A percentile compares a stretch with the other conserved stretches of the same genome.
These are phyloP conservation scores for Nidula niveotomentosa DNA, from an alignment of 1,284 basidiomycete genomes.

Conservation along the genomic window DNA sequence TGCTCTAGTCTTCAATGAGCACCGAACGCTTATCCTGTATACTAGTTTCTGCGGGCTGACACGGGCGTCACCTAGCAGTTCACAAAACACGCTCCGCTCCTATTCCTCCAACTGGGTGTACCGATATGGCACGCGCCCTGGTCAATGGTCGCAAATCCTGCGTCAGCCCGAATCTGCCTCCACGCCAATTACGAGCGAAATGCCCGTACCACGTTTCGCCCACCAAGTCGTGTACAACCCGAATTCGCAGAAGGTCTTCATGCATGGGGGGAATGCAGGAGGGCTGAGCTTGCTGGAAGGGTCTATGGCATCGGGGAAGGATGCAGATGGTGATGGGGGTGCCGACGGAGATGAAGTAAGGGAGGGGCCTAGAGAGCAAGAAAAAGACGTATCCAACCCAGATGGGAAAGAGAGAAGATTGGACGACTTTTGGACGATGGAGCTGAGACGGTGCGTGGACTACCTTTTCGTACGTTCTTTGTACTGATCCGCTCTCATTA, in stretches of 20 bases:
- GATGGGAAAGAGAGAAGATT: slow-evolving; percentile 44
- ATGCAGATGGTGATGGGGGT: slow-evolving; percentile 10
- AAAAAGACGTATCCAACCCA: slow-evolving; percentile 10
- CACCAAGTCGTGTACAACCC: slow-evolving; percentile 76
- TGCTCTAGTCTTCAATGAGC: background rate
- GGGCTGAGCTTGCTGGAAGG: slow-evolving; percentile 18
- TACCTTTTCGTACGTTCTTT: background rate
- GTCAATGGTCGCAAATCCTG: slow-evolving; percentile 62
- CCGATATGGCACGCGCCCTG: slow-evolving; percentile 54
- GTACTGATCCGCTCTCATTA: slow-evolving; percentile 4
- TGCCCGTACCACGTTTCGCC: slow-evolving; percentile 63
- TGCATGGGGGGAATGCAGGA: slow-evolving; percentile 75
- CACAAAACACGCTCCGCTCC: slow-evolving; percentile 43
- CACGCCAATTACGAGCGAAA: slow-evolving; percentile 20
- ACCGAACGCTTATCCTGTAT: slow-evolving; percentile 2
- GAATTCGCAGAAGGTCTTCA: slow-evolving; percentile 50
- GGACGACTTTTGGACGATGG: slow-evolving; percentile 79
- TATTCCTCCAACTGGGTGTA: slow-evolving; percentile 65
- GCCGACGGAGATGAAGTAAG: slow-evolving; percentile 14
- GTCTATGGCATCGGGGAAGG: no score
- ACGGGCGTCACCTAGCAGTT: slow-evolving; percentile 34
- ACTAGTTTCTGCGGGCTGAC: slow-evolving; percentile 61
- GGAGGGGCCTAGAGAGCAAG: slow-evolving; percentile 14
- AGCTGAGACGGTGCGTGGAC: slow-evolving; percentile 51
- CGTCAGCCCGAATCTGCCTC: slow-evolving; percentile 22